Evolutionary conservation across 2,329 filamentous ascomycete genomes (phyloP).

Genomic region (Dissoconium aciculare): DNA sequence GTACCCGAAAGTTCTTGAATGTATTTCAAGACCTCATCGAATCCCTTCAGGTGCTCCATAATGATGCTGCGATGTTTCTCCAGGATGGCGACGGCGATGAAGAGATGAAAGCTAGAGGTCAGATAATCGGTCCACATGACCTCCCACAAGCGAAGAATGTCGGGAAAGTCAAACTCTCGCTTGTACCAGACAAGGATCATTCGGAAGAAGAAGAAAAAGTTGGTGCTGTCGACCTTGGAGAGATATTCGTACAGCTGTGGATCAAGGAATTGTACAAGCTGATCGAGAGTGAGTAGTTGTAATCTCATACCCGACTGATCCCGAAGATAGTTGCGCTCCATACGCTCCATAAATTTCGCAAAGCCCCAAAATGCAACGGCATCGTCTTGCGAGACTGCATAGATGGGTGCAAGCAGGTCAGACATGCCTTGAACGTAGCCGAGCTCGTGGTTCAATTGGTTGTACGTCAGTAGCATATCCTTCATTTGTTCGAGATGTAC

Average conservation of each 20-base stretch:
- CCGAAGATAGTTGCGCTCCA: conserved; percentile 92
- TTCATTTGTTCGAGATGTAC: conserved; percentile 98
- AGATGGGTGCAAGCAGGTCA: conserved; percentile 86
- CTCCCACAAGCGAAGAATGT: conserved; percentile 84
- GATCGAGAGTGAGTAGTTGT: conserved; percentile 79
- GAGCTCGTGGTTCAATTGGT: conserved; percentile 89
- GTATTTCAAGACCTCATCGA: conserved; percentile 96
- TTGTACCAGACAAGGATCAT: conserved; percentile 99
- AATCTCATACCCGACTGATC: conserved; percentile 93
- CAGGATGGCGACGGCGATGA: conserved; percentile 81
- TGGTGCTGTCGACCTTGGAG: conserved; percentile 80
- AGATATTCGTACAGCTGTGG: conserved; percentile 86
- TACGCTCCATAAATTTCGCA: conserved; percentile 88
- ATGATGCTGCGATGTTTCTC: conserved; percentile 96
- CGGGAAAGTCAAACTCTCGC: conserved; percentile 81
- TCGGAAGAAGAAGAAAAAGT: conserved; percentile 99
- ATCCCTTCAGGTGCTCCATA: conserved; percentile 82
- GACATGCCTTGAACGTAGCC: conserved; percentile 99
- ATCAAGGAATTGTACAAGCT: conserved; percentile 93
- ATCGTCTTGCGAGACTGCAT: conserved; percentile 94
- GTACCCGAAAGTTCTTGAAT: conserved; percentile 90
- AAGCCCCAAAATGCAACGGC: conserved; percentile 96
- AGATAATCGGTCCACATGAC: conserved; percentile 84
- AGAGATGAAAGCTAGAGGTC: conserved; percentile 82
- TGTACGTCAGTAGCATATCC: conserved; percentile 96